Percentiles rank a stretch among this genome's conserved stretches.
Conservation (phyloP, 768 basidiomycete species). For the Pholiota microspora region DNA sequence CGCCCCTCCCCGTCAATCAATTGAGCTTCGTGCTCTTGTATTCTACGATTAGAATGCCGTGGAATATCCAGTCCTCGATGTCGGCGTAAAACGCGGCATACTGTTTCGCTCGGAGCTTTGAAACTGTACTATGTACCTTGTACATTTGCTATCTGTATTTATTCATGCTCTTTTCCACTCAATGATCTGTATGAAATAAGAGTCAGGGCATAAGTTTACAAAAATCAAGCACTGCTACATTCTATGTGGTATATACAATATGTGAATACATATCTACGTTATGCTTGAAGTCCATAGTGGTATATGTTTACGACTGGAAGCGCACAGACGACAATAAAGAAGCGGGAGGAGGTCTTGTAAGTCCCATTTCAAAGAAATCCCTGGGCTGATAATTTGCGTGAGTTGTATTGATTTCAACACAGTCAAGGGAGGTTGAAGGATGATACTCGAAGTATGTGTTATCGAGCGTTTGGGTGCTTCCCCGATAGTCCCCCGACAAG, state of each 20-base stretch:
- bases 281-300: neutral
- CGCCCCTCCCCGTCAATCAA: slow-evolving; percentile 51
- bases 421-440: neutral
- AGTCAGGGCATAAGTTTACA: too few species aligned
- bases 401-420: neutral
- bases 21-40: slow-evolving; percentile 62
- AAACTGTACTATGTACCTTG: too few species aligned
- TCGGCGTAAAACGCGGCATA: too few species aligned
- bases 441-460: neutral
- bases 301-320: neutral
- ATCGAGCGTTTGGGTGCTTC: neutral
- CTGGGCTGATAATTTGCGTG: neutral
- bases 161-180: too few species aligned
- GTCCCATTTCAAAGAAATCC: neutral
- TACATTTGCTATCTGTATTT: too few species aligned
- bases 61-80: neutral
- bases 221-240: too few species aligned
- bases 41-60: slow-evolving; percentile 46
- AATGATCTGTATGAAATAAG: too few species aligned
- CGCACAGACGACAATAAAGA: neutral
- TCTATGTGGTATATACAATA: too few species aligned
- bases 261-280: too few species aligned
- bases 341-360: neutral
- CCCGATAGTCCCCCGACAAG: neutral
- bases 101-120: neutral